Evolutionary conservation across 2,329 filamentous ascomycete species (phyloP), one percentile per base, ranked within the genome.

Genomic region (Polychaeton citri): DNA sequence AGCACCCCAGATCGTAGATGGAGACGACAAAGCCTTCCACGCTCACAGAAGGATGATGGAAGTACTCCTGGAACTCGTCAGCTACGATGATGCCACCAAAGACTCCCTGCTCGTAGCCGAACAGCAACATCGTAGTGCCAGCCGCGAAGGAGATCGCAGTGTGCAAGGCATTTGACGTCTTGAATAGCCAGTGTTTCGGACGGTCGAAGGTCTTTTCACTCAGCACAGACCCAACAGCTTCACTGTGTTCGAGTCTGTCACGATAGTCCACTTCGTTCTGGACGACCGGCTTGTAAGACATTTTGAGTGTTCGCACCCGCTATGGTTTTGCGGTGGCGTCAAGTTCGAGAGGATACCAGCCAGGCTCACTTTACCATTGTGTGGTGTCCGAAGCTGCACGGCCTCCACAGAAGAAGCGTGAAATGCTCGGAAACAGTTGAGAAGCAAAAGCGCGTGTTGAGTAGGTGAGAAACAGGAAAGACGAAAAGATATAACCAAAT

Each of bases 21-120:
- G 30, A 32, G 16, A 18, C 16, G 8, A 32, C 30, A 32, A 32
- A 32, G 7, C 30, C 30, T 32, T 32, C 10, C 8, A 32, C 16
- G 8, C 30, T 15, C 8, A 15, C 10, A 8, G 30, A 32, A 16
- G 30, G 30, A 18, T 32, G 10, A 32, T 32, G 10, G 16, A 32
- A 32, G 16, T 32, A 32, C 30, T 32, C 8, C 10, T 13, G 30
- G 30, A 32, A 32, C 10, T 32, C 30, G 10, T 32, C 30, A 9
- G 10, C 30, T 7, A 32, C 30, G 16, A 32, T 32, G 16, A 32
- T 32, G 10, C 30, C 30, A 18, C 30, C 30, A 16, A 32, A 32
- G 17, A 45, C 41, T 19, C 45, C 48, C 44, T 48, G 46, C 24
- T 50, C 48, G 33, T 50, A 51, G 8, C 48, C 48, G 26, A 51